These are phyloP conservation scores for Boletellus deceptivus DNA, from an alignment of 1,284 basidiomycete genomes.

Conservation along the genomic window DNA sequence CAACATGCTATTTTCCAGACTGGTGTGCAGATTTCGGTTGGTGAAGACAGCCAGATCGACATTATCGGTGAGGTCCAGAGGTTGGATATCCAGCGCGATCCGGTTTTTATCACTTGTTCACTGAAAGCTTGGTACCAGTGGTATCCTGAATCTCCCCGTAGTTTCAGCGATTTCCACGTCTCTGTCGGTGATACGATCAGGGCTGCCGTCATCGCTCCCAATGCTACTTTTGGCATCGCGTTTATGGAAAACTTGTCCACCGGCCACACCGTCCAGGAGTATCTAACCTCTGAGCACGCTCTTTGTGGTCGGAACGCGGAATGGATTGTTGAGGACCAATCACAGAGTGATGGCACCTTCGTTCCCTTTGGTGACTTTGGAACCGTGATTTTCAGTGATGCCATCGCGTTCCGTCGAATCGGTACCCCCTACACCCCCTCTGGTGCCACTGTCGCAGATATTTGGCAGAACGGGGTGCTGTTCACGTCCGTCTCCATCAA, in stretches of 20 bases:
- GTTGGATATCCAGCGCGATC: neutral
- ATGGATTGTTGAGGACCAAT: constrained; percentile 16
- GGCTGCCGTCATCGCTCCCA: constrained; percentile 1
- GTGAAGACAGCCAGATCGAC: too few relatives aligned
- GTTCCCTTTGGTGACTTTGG: constrained; percentile 9
- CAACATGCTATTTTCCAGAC: neutral
- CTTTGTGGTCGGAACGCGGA: constrained; percentile 17
- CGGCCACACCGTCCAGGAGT: neutral
- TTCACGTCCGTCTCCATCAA: constrained; percentile 14
- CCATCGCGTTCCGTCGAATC: constrained; percentile 5
- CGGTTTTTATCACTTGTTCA: neutral
- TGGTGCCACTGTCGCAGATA: constrained; percentile 12
- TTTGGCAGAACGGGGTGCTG: constrained; percentile 11
- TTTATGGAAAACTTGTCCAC: constrained; percentile 16
- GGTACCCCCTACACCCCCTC: constrained; percentile 19
- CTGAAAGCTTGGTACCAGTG: constrained; percentile 12
- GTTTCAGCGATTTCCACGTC: constrained; percentile 7
- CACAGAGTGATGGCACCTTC: neutral
- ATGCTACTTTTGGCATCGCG: neutral
- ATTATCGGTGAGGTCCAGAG: too few relatives aligned
- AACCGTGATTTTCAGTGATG: constrained; percentile 7
- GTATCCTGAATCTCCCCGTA: too few relatives aligned
- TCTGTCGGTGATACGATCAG: constrained; percentile 13
- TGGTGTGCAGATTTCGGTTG: constrained; percentile 7
- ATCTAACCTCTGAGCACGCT: neutral